These are phyloP conservation scores for Pisolithus microcarpus DNA, from an alignment of 768 basidiomycete genomes.

Conservation along the genomic window DNA sequence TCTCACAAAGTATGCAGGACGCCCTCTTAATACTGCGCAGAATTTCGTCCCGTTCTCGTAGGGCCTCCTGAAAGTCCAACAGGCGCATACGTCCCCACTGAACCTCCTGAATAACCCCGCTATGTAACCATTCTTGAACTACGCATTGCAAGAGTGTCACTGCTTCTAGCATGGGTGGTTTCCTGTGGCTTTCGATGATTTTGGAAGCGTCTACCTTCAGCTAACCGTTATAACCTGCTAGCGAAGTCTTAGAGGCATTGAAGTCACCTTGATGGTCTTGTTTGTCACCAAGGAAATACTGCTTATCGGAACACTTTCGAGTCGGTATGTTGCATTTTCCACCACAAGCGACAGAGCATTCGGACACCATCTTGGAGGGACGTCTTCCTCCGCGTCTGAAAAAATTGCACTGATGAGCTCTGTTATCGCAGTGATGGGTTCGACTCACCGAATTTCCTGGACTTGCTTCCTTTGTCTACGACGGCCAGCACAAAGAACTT, in stretches of 20 bases:
- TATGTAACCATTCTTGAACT: conserved; percentile 50
- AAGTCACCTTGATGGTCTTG: conserved; percentile 57
- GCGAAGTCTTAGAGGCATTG: neutral
- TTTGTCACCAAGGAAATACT: conserved; percentile 75
- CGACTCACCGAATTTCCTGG: conserved; percentile 42
- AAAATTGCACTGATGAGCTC: neutral
- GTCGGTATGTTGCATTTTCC: conserved; percentile 56
- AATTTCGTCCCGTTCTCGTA: conserved; percentile 53
- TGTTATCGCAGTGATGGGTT: neutral
- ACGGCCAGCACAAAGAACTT: conserved; percentile 66
- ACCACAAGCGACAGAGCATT: conserved; percentile 38
- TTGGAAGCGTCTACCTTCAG: conserved; percentile 60
- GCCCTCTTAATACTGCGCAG: conserved; percentile 35
- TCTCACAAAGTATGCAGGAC: conserved; percentile 51
- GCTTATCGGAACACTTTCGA: conserved; percentile 55
- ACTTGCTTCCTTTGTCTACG: conserved; percentile 58
- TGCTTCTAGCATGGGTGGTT: conserved; percentile 53
- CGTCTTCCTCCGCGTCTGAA: conserved; percentile 50
- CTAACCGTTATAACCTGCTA: neutral
- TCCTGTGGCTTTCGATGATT: conserved; percentile 61
- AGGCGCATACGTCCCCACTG: conserved; percentile 79
- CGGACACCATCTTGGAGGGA: conserved; percentile 79
- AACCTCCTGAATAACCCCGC: conserved; percentile 54
- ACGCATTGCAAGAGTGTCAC: conserved; percentile 43
- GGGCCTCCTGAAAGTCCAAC: conserved; percentile 86